Conservation (phyloP, 495 filamentous ascomycete genomes). For the Xylaria cubensis region DNA sequence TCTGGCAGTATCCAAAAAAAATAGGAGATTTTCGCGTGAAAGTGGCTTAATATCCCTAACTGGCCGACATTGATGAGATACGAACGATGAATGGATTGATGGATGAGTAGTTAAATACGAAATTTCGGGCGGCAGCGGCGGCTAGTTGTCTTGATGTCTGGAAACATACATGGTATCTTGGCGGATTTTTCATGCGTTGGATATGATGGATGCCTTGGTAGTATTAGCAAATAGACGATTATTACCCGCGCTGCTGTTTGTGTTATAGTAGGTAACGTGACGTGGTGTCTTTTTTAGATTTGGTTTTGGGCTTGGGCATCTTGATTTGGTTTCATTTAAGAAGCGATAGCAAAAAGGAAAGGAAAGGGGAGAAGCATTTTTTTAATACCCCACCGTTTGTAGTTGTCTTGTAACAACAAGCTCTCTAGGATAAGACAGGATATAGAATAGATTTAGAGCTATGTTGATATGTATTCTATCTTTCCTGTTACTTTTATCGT, state of each 20-base stretch:
- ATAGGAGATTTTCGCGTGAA: not conserved
- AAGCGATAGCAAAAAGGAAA: not conserved
- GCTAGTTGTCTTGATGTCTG: constrained; percentile 7
- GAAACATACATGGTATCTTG: not conserved
- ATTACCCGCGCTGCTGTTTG: not conserved
- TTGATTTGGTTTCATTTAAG: not conserved
- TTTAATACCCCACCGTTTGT: not conserved
- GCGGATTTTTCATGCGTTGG: not conserved
- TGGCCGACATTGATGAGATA: constrained; percentile 20
- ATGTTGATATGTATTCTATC: too few relatives aligned
- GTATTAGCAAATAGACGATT: not conserved
- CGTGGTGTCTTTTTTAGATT: not conserved
- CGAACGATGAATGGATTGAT: constrained; percentile 17
- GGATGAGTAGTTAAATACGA: not conserved
- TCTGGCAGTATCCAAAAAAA: constrained; percentile 7
- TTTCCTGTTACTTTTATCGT: too few relatives aligned
- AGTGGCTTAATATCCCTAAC: constrained; percentile 3
- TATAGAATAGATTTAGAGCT: too few relatives aligned
- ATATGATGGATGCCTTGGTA: not conserved
- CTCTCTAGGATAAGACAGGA: too few relatives aligned
- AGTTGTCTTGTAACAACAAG: too few relatives aligned
- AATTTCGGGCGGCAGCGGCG: not conserved
- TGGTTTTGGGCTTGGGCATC: not conserved
- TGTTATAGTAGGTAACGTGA: not conserved
- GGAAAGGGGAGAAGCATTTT: not conserved